Base-by-base conservation (phyloP, 805 yeast species). In the Candida silvicultrix region DNA sequence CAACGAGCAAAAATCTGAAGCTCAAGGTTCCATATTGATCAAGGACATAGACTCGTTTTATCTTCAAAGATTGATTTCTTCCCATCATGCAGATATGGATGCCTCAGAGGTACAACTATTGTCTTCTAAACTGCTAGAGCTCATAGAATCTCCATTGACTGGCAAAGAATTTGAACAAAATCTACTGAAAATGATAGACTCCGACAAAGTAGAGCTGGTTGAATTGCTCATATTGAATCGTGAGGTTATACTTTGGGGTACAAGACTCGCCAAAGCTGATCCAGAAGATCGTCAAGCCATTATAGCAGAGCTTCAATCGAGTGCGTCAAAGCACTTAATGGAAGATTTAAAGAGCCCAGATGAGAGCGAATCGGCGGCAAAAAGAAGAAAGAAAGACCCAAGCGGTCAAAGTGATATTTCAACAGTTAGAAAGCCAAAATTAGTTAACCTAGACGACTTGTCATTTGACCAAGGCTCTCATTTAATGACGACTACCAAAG, bases 381-480 rank as follows among this genome's bases (percentile, higher is more conserved):
- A 54, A 46, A 55, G 45, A 57, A 51, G 62, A 60, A 59, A 51
- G 65, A 18, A 47, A n/a, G 49, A 42, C 2, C 12, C 44, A 4
- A n/a, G 20, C 4, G 7, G 2, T 10, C 5, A 5, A 18, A 42
- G 45, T 40, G 23, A 15, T 9, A 8, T 40, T 10, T 43, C 42
- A 3, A 43, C 16, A 2, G 43, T 47, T 21, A 62, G 78, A 42
- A 49, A 56, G 38, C 84, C 94, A 1, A 65, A 67, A 40, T 62
- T 75, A 38, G 71, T 88, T n/a, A 86, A 87, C 56, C 63, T 90
- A 9, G 80, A 78, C 22, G 70, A 78, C 11, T 65, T 85, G 6
- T 71, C 70, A 1, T 85, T 88, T 57, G 89, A 84, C 32, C 84
- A 86, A 59, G 92, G 94, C 0, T 69, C 85, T 0, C 85, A 78